Conservation (phyloP, 2,329 filamentous ascomycete species). For the Paraconiothyrium sp. region DNA sequence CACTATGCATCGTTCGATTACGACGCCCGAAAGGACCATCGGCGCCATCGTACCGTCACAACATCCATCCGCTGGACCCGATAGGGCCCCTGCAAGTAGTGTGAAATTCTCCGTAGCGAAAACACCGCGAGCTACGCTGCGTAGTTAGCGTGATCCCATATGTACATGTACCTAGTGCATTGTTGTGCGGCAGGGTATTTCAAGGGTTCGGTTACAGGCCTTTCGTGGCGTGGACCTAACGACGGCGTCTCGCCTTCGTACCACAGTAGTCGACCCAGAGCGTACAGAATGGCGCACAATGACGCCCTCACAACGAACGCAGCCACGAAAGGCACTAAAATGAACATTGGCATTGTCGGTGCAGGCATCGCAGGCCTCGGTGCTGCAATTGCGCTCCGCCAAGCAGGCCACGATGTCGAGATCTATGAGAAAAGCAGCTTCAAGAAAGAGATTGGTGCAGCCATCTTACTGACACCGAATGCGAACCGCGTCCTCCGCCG, state of each 20-base stretch:
- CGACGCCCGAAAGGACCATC: too few relatives aligned
- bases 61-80: too few relatives aligned
- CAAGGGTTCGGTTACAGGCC: too few relatives aligned
- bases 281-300: neutral
- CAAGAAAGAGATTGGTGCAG: constrained; percentile 55
- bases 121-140: too few relatives aligned
- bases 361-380: constrained; percentile 34
- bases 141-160: too few relatives aligned
- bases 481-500: constrained; percentile 43
- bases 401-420: constrained; percentile 32
- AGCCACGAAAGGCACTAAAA: constrained; percentile 13
- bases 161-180: too few relatives aligned
- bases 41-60: too few relatives aligned
- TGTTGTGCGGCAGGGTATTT: too few relatives aligned
- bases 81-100: too few relatives aligned
- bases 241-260: neutral
- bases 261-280: neutral
- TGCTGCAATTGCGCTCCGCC: constrained; percentile 30
- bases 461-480: constrained; percentile 54
- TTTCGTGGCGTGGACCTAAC: too few relatives aligned
- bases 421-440: constrained; percentile 41
- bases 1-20: too few relatives aligned
- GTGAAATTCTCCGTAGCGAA: too few relatives aligned
- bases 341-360: constrained; percentile 30
- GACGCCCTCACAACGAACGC: neutral